These are phyloP conservation scores for Mollisia scopiformis DNA, from an alignment of 2,329 filamentous ascomycete genomes.

Conservation along the genomic window DNA sequence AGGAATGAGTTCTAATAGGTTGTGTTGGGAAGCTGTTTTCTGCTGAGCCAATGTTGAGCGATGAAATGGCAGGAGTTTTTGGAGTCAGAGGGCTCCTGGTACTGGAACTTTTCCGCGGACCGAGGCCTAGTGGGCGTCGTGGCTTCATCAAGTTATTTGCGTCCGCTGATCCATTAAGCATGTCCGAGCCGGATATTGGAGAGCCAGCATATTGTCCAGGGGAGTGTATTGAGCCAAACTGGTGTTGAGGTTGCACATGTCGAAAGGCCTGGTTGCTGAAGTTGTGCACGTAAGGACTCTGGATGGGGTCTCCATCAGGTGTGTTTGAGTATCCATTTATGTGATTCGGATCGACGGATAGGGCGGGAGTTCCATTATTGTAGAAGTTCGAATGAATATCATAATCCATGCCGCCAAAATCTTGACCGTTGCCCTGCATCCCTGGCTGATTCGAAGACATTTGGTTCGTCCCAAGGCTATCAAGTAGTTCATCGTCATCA, in stretches of 20 bases:
- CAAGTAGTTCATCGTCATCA: slow-evolving; percentile 85
- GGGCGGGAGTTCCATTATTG: slow-evolving; percentile 53
- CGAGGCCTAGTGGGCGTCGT: slow-evolving; percentile 37
- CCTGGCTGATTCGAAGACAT: slow-evolving; percentile 44
- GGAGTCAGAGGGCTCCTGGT: slow-evolving; percentile 82
- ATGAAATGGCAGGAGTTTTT: slow-evolving; percentile 77
- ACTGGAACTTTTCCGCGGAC: slow-evolving; percentile 71
- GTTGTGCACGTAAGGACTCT: slow-evolving; percentile 82
- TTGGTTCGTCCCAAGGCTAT: slow-evolving; percentile 59
- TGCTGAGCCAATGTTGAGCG: slow-evolving; percentile 66
- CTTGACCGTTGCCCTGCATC: slow-evolving; percentile 57
- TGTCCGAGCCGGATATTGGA: slow-evolving; percentile 51
- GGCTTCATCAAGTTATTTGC: slow-evolving; percentile 60
- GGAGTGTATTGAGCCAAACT: slow-evolving; percentile 58
- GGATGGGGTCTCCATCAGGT: slow-evolving; percentile 87
- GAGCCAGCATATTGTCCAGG: slow-evolving; percentile 54
- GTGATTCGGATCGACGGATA: slow-evolving; percentile 67
- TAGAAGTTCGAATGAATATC: slow-evolving; percentile 58
- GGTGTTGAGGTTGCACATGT: slow-evolving; percentile 61
- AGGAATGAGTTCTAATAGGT: slow-evolving; percentile 71
- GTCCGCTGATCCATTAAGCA: slow-evolving; percentile 45
- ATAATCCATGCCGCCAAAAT: slow-evolving; percentile 60
- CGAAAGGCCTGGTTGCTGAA: slow-evolving; percentile 81
- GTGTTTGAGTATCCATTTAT: slow-evolving; percentile 88
- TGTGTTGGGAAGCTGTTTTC: slow-evolving; percentile 76